Conservation (phyloP, 1,284 basidiomycete genomes). For the Inonotus obliquus region DNA sequence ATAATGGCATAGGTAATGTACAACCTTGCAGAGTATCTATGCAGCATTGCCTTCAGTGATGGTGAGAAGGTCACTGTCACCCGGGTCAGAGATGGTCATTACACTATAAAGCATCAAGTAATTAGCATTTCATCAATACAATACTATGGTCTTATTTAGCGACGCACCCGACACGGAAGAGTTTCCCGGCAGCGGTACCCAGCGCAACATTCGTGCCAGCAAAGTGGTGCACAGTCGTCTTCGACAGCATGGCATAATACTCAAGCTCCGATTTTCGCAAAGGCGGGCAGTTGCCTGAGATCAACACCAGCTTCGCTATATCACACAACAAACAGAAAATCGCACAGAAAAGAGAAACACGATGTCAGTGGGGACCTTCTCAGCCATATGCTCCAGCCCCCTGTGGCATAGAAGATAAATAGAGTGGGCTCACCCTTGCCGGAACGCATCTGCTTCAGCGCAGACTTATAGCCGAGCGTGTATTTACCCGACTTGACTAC, state of each 20-base stretch:
- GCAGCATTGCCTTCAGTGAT: constrained; percentile 59
- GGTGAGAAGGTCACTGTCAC: constrained; percentile 90
- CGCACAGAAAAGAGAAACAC: background rate
- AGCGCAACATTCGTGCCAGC: constrained; percentile 96
- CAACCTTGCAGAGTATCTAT: constrained; percentile 28
- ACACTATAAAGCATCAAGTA: constrained; percentile 49
- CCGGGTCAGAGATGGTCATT: constrained; percentile 95
- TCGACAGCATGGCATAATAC: constrained; percentile 99
- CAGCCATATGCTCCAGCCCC: constrained; percentile 94
- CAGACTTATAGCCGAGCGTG: constrained; percentile 93
- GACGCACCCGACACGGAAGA: constrained; percentile 96
- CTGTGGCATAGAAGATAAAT: constrained; percentile 38
- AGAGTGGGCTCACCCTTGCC: constrained; percentile 81
- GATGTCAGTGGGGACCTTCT: constrained; percentile 87
- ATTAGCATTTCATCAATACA: constrained; percentile 9
- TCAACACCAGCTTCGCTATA: constrained; percentile 96
- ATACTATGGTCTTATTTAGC: background rate
- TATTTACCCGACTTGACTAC: constrained; percentile 98
- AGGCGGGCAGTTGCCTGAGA: constrained; percentile 98
- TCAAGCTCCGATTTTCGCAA: constrained; percentile 99
- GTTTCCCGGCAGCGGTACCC: constrained; percentile 97
- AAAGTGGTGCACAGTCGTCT: constrained; percentile 97
- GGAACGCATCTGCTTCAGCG: constrained; percentile 96
- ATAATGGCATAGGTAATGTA: background rate
- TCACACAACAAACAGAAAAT: too few species aligned